Conservation (phyloP, 83 land plant species). For the Larix sibirica region DNA sequence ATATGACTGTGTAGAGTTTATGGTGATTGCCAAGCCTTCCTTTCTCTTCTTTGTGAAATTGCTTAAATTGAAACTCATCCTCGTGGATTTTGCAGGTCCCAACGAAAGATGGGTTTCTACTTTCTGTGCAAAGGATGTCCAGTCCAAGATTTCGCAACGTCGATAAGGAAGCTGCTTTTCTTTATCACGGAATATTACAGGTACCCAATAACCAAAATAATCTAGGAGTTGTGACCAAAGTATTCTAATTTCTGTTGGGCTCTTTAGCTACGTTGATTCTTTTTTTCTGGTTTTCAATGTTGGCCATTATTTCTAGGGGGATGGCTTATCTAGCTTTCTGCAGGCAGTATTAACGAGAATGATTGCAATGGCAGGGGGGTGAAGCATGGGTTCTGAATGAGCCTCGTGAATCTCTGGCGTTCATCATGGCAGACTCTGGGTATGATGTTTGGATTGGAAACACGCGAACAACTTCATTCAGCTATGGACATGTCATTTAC, state of each 20-base stretch:
- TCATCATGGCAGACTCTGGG: slow-evolving; percentile 55
- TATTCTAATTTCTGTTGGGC: too few species aligned
- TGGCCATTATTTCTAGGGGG: too few species aligned
- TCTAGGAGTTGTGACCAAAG: too few species aligned
- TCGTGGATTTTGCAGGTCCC: background rate
- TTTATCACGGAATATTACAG: slow-evolving; percentile 4
- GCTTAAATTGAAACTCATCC: too few species aligned
- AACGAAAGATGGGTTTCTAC: background rate
- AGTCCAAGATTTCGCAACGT: background rate
- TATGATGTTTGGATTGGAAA: slow-evolving; percentile 78
- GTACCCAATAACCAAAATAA: background rate
- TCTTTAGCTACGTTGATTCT: background rate
- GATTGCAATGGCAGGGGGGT: slow-evolving; percentile 47
- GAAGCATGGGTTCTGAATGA: slow-evolving; percentile 53
- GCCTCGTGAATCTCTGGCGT: slow-evolving; percentile 49
- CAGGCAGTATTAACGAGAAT: background rate
- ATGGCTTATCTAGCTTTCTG: too few species aligned
- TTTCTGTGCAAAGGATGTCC: slow-evolving; percentile 12
- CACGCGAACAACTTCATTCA: slow-evolving; percentile 49
- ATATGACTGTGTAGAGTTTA: slow-evolving; percentile 1
- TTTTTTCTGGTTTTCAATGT: background rate
- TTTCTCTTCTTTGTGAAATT: too few species aligned
- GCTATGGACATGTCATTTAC: slow-evolving; percentile 46
- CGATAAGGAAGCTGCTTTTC: background rate
- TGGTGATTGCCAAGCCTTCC: background rate